Base-by-base conservation (phyloP, 768 basidiomycete species). In the Candolleomyces eurysporus region DNA sequence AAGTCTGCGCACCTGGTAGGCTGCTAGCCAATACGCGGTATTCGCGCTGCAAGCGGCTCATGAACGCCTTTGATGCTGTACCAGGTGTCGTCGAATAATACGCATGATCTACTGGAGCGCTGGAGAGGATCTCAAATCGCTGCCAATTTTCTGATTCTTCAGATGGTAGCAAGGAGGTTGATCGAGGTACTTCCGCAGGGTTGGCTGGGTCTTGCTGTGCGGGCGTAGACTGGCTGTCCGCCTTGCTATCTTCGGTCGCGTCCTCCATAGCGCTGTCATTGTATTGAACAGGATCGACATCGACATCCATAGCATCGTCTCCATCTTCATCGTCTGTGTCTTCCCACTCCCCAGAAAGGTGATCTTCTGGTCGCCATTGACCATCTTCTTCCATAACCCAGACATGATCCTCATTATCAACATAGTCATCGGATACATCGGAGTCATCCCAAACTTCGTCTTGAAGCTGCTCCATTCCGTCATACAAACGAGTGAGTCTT, bases 101-200 rank as follows among this genome's bases (percentile, higher is more conserved):
- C 2, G 91, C 89, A 66, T 98, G 95, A 68, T 97, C 96, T 51
- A 65, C 66, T 22, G 95, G 94, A 16, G 90, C 89, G 39, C 84
- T 81, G 36, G 92, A 73, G 26, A 94, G 76, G 48, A 96, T 76
- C 58, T 89, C 87, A 68, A 98, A 98, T n/a, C 87, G 85, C 64
- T 86, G 86, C 93, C 92, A 95, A 45, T 76, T 69, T 5, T 73
- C 73, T 36, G 64, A 43, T 19, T 64, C 58, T 9, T 40, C 54
- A 43, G 54, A 39, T 19, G 36, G 45, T 9, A 19, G 49, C 22
- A 57, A 14, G 4, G 54, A 43, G 4, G 36, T 56, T 43, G 54
- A 36, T 42, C 36, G 39, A n/a, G 40, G 19, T 1, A 39, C n/a
- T 43, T 43, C 54, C 39, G n/a, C 22, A n/a, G n/a, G 1, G 16